Percentiles rank a stretch among this genome's conserved stretches.
Conservation (phyloP, 1,139 yeast species). For the Debaryomyces psychrophilus region DNA sequence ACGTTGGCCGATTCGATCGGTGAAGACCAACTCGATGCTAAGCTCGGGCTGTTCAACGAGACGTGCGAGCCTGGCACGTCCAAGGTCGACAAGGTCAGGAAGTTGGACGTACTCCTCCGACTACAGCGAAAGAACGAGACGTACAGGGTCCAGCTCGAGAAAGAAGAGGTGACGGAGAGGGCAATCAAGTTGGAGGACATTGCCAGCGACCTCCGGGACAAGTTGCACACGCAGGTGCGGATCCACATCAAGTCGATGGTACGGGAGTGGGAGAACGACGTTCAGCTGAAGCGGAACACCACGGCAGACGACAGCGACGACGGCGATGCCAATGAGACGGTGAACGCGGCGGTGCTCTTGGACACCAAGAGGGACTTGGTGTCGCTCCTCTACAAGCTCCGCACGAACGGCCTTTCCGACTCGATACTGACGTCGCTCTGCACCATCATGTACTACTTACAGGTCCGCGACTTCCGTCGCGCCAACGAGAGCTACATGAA, state of each 20-base stretch:
- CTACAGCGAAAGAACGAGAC: slow-evolving; percentile 20
- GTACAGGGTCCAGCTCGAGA: slow-evolving; percentile 21
- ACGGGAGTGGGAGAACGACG: slow-evolving; percentile 43
- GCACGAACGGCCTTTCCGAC: slow-evolving; percentile 47
- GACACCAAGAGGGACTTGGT: slow-evolving; percentile 67
- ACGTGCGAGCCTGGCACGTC: slow-evolving; percentile 20
- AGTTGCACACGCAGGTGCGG: slow-evolving; percentile 48
- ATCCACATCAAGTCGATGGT: slow-evolving; percentile 52
- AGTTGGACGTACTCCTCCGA: slow-evolving; percentile 25
- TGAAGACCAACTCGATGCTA: slow-evolving; percentile 25
- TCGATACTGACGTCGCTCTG: slow-evolving; percentile 58
- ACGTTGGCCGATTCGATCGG: slow-evolving; percentile 18
- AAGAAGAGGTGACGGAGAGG: slow-evolving; percentile 27
- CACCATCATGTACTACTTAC: slow-evolving; percentile 63
- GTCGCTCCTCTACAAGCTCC: slow-evolving; percentile 60
- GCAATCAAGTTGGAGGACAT: slow-evolving; percentile 39
- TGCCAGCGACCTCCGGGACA: slow-evolving; percentile 25
- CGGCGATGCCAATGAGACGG: no score
- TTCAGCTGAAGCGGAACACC: slow-evolving; percentile 8
- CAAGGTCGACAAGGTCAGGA: slow-evolving; percentile 30
- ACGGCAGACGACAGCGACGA: no score
- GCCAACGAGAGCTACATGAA: slow-evolving; percentile 77
- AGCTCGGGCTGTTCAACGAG: slow-evolving; percentile 26
- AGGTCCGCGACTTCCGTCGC: slow-evolving; percentile 50
- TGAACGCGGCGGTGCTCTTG: slow-evolving; percentile 27